Base-by-base conservation (phyloP, 169 alveolate species). In the Plasmodium gonderi region DNA sequence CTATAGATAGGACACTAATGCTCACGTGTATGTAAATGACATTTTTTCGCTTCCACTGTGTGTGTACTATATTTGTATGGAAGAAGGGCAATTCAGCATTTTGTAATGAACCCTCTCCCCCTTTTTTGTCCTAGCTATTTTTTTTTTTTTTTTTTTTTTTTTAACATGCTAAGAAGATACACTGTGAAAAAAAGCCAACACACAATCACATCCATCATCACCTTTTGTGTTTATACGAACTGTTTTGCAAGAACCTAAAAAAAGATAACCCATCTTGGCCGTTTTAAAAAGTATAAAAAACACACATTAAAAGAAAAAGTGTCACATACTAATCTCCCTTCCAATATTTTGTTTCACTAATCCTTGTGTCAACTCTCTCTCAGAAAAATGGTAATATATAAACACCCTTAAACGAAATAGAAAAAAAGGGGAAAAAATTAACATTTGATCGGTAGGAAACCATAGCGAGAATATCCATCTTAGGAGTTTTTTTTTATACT, bases 101-200 rank as follows among this genome's bases (percentile, higher is more conserved):
- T 12, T 9, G 12, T 42, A 69, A 31, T 33, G 44, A 8, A 33
- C 79, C 14, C 49, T 12, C 23, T 31, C n/a, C 47, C 20, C 3
- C 51, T 40, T 1, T 29, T 68, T 23, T 5, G 42, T 68, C 14
- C n/a, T n/a, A n/a, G 7, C 47, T 40, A n/a, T 8, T 23, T 29
- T 68, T 68, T 68, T 68, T 68, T 68, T 68, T 68, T 68, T 68
- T 67, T 68, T 68, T 68, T 68, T 68, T 68, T 68, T 68, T 68
- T 68, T 68, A n/a, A 7, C 47, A 5, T 17, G 20, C 49, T 2
- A 11, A 45, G 11, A 31, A 31, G 47, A 9, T 36, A 68, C 79
- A 29, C 12, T 31, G 26, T 31, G 11, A 26, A 9, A 68, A 31
- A n/a, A 17, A 20, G 69, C n/a, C 1, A 54, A 17, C 23, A 33